Conservation (phyloP, 2,329 filamentous ascomycete genomes). For the Talaromyces sp. region DNA sequence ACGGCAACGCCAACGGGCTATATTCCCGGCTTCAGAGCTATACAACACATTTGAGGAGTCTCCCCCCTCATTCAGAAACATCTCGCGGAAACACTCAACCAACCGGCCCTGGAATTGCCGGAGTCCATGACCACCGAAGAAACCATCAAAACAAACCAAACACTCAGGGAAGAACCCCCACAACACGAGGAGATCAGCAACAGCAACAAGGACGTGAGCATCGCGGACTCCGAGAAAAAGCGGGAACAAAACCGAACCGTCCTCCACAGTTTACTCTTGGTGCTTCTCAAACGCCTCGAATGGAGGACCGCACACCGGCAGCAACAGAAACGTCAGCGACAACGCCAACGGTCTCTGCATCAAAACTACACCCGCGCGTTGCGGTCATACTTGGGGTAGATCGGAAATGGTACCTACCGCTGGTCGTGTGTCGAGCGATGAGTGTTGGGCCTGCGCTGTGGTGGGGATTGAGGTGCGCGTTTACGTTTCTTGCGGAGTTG, state of each 20-base stretch:
- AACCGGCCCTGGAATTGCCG: background rate
- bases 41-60: background rate
- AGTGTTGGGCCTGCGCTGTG: conserved; percentile 68
- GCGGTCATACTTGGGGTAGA: conserved; percentile 74
- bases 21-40: background rate
- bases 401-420: conserved; percentile 67
- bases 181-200: background rate
- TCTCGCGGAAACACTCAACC: background rate
- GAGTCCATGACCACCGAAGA: background rate
- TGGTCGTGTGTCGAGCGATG: conserved; percentile 69
- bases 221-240: background rate
- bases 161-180: background rate
- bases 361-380: conserved; percentile 67
- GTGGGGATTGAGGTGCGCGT: conserved; percentile 67
- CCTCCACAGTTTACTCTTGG: background rate
- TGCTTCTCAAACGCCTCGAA: background rate
- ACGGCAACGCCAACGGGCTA: background rate
- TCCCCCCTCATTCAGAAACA: background rate
- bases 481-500: conserved; percentile 66
- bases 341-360: conserved; percentile 19
- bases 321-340: background rate
- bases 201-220: background rate
- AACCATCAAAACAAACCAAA: background rate
- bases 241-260: background rate
- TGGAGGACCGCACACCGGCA: background rate